phyloP scores from a whole-genome alignment of 345 rosid genomes.

The Dovyalis caffra region DNA sequence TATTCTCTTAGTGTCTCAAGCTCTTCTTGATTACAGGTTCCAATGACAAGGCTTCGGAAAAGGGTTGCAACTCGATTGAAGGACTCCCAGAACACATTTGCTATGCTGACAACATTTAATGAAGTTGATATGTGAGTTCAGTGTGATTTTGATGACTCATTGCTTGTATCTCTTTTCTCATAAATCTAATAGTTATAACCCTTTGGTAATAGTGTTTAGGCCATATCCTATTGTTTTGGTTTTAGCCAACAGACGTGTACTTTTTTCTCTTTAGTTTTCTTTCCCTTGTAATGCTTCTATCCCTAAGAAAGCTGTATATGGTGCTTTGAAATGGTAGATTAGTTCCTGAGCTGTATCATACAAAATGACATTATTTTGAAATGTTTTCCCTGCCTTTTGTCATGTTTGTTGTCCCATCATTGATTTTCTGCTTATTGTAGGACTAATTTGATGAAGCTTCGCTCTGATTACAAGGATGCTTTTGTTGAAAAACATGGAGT shows the following conservation, averaged over 20 bases:
- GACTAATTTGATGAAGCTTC: constrained; percentile 98
- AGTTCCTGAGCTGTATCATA: neutral
- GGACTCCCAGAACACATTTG: constrained; percentile 97
- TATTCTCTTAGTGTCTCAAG: neutral
- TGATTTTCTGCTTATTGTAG: constrained; percentile 35
- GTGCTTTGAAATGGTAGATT: neutral
- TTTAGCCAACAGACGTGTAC: neutral
- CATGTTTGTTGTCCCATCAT: neutral
- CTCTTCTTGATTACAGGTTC: constrained; percentile 50
- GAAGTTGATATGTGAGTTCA: constrained; percentile 93
- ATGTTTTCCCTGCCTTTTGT: neutral
- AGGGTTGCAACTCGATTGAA: constrained; percentile 93
- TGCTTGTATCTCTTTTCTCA: neutral
- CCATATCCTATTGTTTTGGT: neutral
- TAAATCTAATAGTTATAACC: neutral
- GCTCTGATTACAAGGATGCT: constrained; percentile 94
- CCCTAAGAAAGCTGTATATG: neutral
- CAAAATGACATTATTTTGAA: neutral
- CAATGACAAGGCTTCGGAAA: constrained; percentile 98
- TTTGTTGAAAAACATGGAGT: constrained; percentile 97
- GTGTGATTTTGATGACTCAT: neutral
- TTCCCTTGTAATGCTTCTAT: neutral
- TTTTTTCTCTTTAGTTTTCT: neutral
- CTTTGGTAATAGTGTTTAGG: neutral
- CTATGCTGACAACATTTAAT: constrained; percentile 93